These are phyloP conservation scores for Acrocalymma vagum DNA, from an alignment of 2,329 filamentous ascomycete species.

Conservation along the genomic window DNA sequence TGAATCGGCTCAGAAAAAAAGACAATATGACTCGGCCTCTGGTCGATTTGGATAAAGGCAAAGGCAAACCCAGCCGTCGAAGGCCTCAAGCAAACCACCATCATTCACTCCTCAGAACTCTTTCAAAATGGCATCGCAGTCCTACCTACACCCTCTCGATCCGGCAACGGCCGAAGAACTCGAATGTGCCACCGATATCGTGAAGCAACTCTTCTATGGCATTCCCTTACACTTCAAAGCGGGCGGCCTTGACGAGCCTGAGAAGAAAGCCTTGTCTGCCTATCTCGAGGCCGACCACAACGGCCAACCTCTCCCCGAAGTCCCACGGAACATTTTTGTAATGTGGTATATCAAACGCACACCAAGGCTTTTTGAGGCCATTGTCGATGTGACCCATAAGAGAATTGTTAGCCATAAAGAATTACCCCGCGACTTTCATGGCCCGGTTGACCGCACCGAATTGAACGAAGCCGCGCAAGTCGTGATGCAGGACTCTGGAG, in stretches of 20 bases:
- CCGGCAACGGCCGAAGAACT: constrained; percentile 11
- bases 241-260: constrained; percentile 60
- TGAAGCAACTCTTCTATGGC: constrained; percentile 45
- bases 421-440: constrained; percentile 54
- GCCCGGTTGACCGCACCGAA: constrained; percentile 57
- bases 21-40: no score
- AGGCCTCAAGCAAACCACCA: no score
- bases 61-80: no score
- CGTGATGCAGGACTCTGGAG: constrained; percentile 53
- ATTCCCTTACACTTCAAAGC: constrained; percentile 56
- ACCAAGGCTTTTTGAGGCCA: constrained; percentile 44
- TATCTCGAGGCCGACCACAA: constrained; percentile 57
- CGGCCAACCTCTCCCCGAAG: constrained; percentile 43
- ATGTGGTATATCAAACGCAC: constrained; percentile 36
- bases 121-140: no score
- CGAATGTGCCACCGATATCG: constrained; percentile 35
- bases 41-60: no score
- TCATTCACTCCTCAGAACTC: no score
- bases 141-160: constrained; percentile 13
- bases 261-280: constrained; percentile 56
- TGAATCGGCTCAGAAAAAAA: no score
- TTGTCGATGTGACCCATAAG: constrained; percentile 30
- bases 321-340: no score
- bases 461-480: constrained; percentile 59
- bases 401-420: constrained; percentile 37